Conservation (phyloP, 1,284 basidiomycete species). For the Irpex sp. region DNA sequence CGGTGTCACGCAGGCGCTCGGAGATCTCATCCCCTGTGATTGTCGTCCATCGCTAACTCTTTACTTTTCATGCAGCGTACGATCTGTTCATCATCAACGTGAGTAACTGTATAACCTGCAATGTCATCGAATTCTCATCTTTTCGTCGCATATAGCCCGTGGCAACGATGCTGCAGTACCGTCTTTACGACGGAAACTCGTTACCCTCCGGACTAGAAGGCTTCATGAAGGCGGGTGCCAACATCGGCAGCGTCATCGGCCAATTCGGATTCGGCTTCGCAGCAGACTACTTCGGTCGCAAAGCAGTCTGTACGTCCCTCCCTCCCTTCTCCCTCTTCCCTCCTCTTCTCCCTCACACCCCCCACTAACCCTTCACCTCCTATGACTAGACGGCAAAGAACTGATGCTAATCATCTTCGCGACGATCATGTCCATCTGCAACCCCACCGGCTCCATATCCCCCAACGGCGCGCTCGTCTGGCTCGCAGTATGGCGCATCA, state of each 20-base stretch:
- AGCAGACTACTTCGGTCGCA: constrained; percentile 67
- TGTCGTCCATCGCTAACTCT: not conserved
- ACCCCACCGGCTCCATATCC: constrained; percentile 42
- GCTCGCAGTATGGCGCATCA: constrained; percentile 61
- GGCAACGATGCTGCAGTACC: constrained; percentile 72
- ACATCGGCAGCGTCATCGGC: constrained; percentile 73
- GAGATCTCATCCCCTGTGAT: too few species aligned
- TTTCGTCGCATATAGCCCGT: constrained; percentile 46
- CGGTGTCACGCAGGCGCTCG: not conserved
- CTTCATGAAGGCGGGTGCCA: constrained; percentile 65
- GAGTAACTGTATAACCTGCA: constrained; percentile 17
- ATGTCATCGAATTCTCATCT: not conserved
- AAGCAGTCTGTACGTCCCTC: constrained; percentile 52
- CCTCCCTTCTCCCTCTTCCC: not conserved
- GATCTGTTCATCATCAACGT: constrained; percentile 80
- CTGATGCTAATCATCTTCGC: constrained; percentile 76
- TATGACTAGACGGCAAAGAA: constrained; percentile 62
- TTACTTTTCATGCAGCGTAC: constrained; percentile 43
- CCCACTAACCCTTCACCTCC: not conserved
- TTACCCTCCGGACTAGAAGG: constrained; percentile 60
- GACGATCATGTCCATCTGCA: constrained; percentile 56
- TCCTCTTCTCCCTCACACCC: not conserved
- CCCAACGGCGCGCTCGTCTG: constrained; percentile 54
- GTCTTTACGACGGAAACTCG: constrained; percentile 52
- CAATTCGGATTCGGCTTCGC: constrained; percentile 71